These are phyloP conservation scores for Colletotrichum kahawae DNA, from an alignment of 2,329 filamentous ascomycete species.

Conservation along the genomic window DNA sequence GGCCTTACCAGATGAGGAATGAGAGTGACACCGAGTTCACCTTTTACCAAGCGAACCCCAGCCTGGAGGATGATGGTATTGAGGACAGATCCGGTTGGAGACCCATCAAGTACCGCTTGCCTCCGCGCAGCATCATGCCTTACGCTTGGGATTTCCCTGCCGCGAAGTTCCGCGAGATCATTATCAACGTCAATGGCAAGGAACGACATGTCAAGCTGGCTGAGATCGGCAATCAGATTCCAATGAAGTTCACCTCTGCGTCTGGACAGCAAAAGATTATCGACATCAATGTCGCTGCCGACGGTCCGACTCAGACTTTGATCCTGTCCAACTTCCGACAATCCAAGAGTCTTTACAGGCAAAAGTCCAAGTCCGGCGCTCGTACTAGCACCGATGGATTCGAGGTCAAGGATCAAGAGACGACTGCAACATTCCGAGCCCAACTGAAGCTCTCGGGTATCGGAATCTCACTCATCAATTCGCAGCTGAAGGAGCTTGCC, in stretches of 20 bases:
- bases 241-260: conserved; percentile 82
- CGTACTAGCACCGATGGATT: conserved; percentile 71
- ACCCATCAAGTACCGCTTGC: conserved; percentile 89
- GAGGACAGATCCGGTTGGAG: conserved; percentile 89
- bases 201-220: conserved; percentile 93
- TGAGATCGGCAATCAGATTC: conserved; percentile 94
- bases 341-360: conserved; percentile 87
- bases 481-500: conserved; percentile 87
- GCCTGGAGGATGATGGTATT: conserved; percentile 86
- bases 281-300: conserved; percentile 94
- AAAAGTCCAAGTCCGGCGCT: conserved; percentile 58
- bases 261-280: conserved; percentile 83
- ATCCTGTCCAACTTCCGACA: conserved; percentile 93
- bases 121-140: conserved; percentile 96
- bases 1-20: conserved; percentile 98
- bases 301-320: conserved; percentile 93
- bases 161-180: conserved; percentile 92
- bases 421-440: conserved; percentile 85
- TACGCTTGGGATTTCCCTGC: conserved; percentile 99
- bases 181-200: conserved; percentile 78
- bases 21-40: conserved; percentile 97
- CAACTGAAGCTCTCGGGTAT: conserved; percentile 89
- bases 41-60: conserved; percentile 94
- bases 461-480: conserved; percentile 91
- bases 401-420: conserved; percentile 92